Percentiles rank a stretch among this genome's conserved stretches.
phyloP scores from a whole-genome alignment of 805 yeast species.

The Dipodascus albidus region DNA sequence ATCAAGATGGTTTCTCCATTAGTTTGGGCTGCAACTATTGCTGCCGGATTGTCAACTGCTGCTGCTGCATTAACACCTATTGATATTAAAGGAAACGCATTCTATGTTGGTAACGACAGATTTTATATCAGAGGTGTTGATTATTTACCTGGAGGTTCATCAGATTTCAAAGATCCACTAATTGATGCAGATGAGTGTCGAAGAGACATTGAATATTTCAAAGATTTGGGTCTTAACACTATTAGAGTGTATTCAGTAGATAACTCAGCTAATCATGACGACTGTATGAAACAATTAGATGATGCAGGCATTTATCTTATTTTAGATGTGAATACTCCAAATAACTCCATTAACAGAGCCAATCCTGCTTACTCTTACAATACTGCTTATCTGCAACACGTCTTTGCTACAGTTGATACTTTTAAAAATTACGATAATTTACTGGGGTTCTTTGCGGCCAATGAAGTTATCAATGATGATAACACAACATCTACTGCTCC shows the following conservation, averaged over 20 bases:
- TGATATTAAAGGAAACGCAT: slow-evolving; percentile 65
- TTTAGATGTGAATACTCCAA: slow-evolving; percentile 85
- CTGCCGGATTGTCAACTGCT: slow-evolving; percentile 8
- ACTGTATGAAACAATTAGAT: slow-evolving; percentile 61
- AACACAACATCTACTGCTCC: slow-evolving; percentile 86
- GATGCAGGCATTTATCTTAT: slow-evolving; percentile 88
- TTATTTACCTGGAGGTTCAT: slow-evolving; percentile 92
- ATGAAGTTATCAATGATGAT: slow-evolving; percentile 83
- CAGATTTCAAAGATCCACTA: slow-evolving; percentile 73
- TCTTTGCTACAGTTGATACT: slow-evolving; percentile 80
- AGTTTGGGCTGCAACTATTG: slow-evolving; percentile 1
- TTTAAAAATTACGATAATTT: slow-evolving; percentile 70
- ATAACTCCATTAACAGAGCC: slow-evolving; percentile 60
- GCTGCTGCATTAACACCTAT: slow-evolving; percentile 34
- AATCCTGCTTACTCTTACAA: slow-evolving; percentile 66
- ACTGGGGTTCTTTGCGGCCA: slow-evolving; percentile 92
- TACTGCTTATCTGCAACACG: slow-evolving; percentile 72
- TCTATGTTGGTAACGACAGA: slow-evolving; percentile 53
- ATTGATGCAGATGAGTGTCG: slow-evolving; percentile 59
- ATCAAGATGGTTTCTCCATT: background rate
- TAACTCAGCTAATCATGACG: slow-evolving; percentile 60
- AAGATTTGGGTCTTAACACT: slow-evolving; percentile 58
- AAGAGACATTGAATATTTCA: slow-evolving; percentile 59
- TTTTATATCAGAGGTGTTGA: slow-evolving; percentile 89
- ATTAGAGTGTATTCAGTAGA: slow-evolving; percentile 82